Base-by-base conservation (phyloP, 768 basidiomycete species). In the Tulasnella sp. region DNA sequence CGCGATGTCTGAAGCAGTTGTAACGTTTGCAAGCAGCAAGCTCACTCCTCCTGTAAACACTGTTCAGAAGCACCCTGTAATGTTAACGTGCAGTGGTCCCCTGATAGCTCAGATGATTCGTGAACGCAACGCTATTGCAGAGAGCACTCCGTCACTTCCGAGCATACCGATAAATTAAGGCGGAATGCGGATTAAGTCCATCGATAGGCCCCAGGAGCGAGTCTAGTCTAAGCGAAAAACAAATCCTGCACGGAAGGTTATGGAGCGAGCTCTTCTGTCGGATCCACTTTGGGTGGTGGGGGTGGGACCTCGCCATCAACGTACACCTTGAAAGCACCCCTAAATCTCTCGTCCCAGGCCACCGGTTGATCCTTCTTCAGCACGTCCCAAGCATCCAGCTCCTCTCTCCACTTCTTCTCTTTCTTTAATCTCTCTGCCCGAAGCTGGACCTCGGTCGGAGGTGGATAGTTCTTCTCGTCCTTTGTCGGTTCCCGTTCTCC, bases 371-470 rank as follows among this genome's bases (percentile, higher is more conserved):
- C 77, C 2, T 82, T 80, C 55, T 79, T 75, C 54, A 93, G 73
- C 54, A 91, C 78, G 37, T 77, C 74, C 85, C 86, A 97, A 2
- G 87, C 92, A 49, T 75, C 75, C 54, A 84, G 70, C 63, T 93
- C 86, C 19, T 77, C 75, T 42, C 80, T 77, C 94, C 94, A 98
- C 63, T 80, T 74, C 63, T 81, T 68, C 71, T 98, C 94, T 71
- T 92, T 94, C 69, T 84, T 84, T 68, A 91, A 68, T 62, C 94
- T 74, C 70, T 97, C 91, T 36, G 83, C 83, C 42, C 85, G 79
- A 57, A 98, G 73, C 66, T 96, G 88, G 19, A 87, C 83, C 70
- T 97, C 90, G 1, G 85, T 91, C 27, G 81, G 81, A 3, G 91
- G 88, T 2, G 89, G 87, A 63, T 84, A 77, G 12, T 74, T 74